These are phyloP conservation scores for Peniophora sp. DNA, from an alignment of 1,284 basidiomycete genomes.

Conservation along the genomic window DNA sequence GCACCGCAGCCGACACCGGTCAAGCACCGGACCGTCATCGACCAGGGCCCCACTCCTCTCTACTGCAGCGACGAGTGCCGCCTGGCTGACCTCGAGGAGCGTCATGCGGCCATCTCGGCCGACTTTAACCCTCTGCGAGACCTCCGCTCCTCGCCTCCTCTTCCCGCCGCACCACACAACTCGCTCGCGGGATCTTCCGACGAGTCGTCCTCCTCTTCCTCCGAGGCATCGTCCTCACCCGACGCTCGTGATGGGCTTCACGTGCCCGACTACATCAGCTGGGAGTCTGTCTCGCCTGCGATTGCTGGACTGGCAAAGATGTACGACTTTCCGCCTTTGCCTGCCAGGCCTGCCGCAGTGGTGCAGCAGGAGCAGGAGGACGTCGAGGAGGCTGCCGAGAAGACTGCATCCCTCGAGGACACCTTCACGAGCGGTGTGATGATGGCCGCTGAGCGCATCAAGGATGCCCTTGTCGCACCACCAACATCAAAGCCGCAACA, in stretches of 20 bases:
- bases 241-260: slow-evolving; percentile 20
- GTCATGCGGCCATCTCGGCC: slow-evolving; percentile 31
- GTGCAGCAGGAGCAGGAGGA: slow-evolving; percentile 4
- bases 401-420: slow-evolving; percentile 20
- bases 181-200: slow-evolving; percentile 26
- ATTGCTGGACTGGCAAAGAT: slow-evolving; percentile 44
- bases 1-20: slow-evolving; percentile 16
- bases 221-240: slow-evolving; percentile 29
- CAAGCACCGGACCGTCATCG: slow-evolving; percentile 59
- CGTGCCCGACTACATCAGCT: slow-evolving; percentile 14
- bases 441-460: slow-evolving; percentile 55
- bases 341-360: slow-evolving; percentile 19
- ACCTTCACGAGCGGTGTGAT: slow-evolving; percentile 54
- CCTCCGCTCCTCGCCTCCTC: slow-evolving; percentile 23
- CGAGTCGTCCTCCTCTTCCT: slow-evolving; percentile 33
- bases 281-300: slow-evolving; percentile 23
- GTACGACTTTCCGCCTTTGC: slow-evolving; percentile 46
- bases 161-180: slow-evolving; percentile 32
- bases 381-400: background rate
- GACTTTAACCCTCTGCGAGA: slow-evolving; percentile 37
- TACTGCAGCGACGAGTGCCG: slow-evolving; percentile 76
- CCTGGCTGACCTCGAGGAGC: slow-evolving; percentile 42
- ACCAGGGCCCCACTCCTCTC: slow-evolving; percentile 64
- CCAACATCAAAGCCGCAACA: slow-evolving; percentile 23
- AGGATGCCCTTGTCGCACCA: slow-evolving; percentile 36